phyloP scores from a whole-genome alignment of 2,329 filamentous ascomycete genomes.

The Exophiala bonariae region DNA sequence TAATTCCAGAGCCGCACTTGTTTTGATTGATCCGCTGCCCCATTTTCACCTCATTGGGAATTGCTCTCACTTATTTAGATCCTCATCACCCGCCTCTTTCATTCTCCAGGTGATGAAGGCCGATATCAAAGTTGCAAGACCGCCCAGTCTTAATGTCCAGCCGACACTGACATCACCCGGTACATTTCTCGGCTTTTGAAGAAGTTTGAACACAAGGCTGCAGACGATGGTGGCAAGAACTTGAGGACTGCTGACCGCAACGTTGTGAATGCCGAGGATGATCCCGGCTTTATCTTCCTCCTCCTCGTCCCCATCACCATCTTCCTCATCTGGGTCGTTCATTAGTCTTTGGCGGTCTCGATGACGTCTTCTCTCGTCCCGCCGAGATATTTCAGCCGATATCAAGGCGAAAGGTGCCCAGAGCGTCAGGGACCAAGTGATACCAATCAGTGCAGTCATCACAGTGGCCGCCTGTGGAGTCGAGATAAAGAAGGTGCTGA shows the following conservation, averaged over 20 bases:
- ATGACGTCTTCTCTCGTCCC: slow-evolving; percentile 63
- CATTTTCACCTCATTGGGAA: not conserved
- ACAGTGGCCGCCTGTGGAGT: slow-evolving; percentile 71
- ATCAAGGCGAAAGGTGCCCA: slow-evolving; percentile 98
- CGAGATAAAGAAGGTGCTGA: slow-evolving; percentile 73
- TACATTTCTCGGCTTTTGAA: slow-evolving; percentile 83
- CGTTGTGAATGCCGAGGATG: slow-evolving; percentile 92
- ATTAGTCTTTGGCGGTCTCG: slow-evolving; percentile 38
- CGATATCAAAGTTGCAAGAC: slow-evolving; percentile 73
- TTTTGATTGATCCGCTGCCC: not conserved
- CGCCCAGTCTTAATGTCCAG: slow-evolving; percentile 82
- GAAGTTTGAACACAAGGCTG: slow-evolving; percentile 76
- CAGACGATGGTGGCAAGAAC: slow-evolving; percentile 85
- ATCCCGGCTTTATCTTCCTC: slow-evolving; percentile 79
- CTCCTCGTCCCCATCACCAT: slow-evolving; percentile 34
- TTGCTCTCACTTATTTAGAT: slow-evolving; percentile 10
- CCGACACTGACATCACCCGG: slow-evolving; percentile 85
- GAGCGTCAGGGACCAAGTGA: slow-evolving; percentile 88
- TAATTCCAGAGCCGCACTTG: too few species aligned
- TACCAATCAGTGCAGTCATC: slow-evolving; percentile 77
- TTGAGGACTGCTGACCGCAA: slow-evolving; percentile 87
- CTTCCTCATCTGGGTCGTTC: slow-evolving; percentile 30
- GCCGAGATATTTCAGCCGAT: slow-evolving; percentile 82
- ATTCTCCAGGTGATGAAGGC: slow-evolving; percentile 49
- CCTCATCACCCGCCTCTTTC: slow-evolving; percentile 22